phyloP scores from a whole-genome alignment of 768 basidiomycete genomes.

The Suillus americanus region DNA sequence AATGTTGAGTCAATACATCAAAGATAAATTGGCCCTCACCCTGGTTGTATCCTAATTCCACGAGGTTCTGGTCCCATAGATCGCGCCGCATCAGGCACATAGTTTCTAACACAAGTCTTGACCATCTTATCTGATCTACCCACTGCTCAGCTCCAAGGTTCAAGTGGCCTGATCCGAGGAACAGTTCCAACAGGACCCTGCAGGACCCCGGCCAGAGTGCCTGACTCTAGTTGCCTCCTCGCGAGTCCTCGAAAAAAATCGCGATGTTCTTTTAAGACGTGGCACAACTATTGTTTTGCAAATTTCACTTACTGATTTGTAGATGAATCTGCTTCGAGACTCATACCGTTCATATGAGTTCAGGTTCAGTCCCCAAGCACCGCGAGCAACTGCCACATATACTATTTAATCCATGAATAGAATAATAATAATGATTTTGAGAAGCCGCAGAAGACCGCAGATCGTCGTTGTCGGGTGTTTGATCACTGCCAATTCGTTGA shows the following conservation, averaged over 20 bases:
- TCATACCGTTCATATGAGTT: background rate
- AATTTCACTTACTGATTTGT: background rate
- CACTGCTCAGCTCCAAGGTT: background rate
- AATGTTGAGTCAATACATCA: background rate
- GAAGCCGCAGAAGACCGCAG: background rate
- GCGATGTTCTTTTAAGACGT: background rate
- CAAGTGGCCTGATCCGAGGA: background rate
- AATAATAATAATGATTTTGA: background rate
- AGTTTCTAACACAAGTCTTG: background rate
- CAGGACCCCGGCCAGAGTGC: background rate
- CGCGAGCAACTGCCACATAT: background rate
- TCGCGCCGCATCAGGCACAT: background rate
- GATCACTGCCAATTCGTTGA: background rate
- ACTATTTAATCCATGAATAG: background rate
- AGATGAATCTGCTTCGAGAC: background rate
- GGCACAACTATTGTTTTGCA: background rate
- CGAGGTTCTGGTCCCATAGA: background rate
- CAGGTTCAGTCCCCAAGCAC: background rate
- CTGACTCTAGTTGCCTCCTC: background rate
- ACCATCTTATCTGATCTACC: background rate
- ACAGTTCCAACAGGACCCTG: background rate
- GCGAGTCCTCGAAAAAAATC: background rate
- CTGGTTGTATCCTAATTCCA: background rate
- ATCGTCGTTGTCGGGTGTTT: background rate
- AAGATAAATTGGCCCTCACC: background rate